Conservation (phyloP, 164 flowering plant species). For the Santalum album region DNA sequence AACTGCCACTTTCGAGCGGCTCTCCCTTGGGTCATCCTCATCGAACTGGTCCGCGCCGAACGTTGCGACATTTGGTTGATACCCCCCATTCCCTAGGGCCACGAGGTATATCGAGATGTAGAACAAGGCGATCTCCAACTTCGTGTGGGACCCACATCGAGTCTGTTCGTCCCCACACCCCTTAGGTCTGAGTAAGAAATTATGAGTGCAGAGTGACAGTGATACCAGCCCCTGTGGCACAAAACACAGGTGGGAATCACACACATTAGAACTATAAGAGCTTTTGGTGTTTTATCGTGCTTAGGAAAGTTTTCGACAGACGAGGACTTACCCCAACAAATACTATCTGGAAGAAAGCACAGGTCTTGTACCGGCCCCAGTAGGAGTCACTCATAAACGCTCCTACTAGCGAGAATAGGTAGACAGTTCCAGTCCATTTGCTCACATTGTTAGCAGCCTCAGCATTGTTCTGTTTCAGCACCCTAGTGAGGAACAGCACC, state of each 20-base stretch:
- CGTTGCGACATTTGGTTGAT: conserved; percentile 91
- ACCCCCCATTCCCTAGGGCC: conserved; percentile 93
- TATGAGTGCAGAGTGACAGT: conserved; percentile 51
- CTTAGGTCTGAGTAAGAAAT: conserved; percentile 60
- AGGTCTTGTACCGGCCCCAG: conserved; percentile 94
- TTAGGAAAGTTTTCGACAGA: background rate
- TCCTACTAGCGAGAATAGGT: conserved; percentile 79
- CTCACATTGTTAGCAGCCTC: conserved; percentile 90
- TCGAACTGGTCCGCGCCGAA: conserved; percentile 95
- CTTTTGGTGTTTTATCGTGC: too few relatives aligned
- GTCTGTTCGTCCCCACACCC: conserved; percentile 53
- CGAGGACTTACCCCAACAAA: conserved; percentile 57
- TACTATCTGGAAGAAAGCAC: conserved; percentile 78
- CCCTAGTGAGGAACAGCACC: conserved; percentile 86
- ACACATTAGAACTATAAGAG: too few relatives aligned
- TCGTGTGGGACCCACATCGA: conserved; percentile 51
- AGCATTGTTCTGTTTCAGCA: conserved; percentile 64
- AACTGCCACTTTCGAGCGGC: conserved; percentile 66
- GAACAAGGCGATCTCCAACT: conserved; percentile 40
- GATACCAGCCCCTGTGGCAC: conserved; percentile 58
- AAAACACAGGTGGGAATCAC: background rate
- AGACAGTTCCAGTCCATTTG: conserved; percentile 97
- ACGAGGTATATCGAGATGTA: conserved; percentile 68
- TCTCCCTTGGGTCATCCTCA: conserved; percentile 58
- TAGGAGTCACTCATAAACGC: conserved; percentile 87